Percentiles rank a stretch among this genome's conserved stretches.
These are phyloP conservation scores for Termitomyces sp. DNA, from an alignment of 768 basidiomycete species.

Conservation along the genomic window DNA sequence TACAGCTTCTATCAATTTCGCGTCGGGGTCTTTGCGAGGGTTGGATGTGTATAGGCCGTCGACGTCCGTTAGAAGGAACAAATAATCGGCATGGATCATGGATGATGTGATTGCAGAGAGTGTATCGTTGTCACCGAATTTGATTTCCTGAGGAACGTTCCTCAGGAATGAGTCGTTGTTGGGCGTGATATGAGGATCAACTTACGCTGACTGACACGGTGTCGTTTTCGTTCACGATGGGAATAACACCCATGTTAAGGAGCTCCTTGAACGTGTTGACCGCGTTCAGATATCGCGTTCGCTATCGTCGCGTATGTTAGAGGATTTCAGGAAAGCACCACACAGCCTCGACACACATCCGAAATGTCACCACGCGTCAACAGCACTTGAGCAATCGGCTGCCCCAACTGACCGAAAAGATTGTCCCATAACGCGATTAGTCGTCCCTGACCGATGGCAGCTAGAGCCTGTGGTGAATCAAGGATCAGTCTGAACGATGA, in stretches of 20 bases:
- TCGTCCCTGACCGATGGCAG: constrained; percentile 95
- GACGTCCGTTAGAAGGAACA: constrained; percentile 95
- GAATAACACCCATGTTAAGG: constrained; percentile 90
- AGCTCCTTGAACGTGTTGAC: constrained; percentile 94
- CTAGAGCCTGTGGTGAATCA: constrained; percentile 65
- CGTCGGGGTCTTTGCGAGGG: constrained; percentile 68
- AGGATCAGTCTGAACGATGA: not conserved
- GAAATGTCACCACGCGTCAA: constrained; percentile 96
- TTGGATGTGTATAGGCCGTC: constrained; percentile 95
- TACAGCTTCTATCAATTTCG: constrained; percentile 32
- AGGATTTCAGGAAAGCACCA: constrained; percentile 10
- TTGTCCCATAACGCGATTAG: constrained; percentile 98
- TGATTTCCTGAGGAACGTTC: constrained; percentile 79
- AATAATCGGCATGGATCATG: constrained; percentile 97
- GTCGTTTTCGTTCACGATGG: constrained; percentile 99
- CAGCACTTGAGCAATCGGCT: constrained; percentile 94
- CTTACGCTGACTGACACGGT: constrained; percentile 95
- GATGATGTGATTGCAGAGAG: constrained; percentile 95
- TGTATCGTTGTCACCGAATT: constrained; percentile 99
- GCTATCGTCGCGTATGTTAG: constrained; percentile 42
- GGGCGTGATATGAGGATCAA: constrained; percentile 14
- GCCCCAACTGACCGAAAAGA: constrained; percentile 88
- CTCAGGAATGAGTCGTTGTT: no score
- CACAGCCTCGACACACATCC: constrained; percentile 57
- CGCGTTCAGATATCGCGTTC: constrained; percentile 94